These are phyloP conservation scores for Tetrahymena elliotti DNA, from an alignment of 73 alveolate genomes.

Conservation along the genomic window DNA sequence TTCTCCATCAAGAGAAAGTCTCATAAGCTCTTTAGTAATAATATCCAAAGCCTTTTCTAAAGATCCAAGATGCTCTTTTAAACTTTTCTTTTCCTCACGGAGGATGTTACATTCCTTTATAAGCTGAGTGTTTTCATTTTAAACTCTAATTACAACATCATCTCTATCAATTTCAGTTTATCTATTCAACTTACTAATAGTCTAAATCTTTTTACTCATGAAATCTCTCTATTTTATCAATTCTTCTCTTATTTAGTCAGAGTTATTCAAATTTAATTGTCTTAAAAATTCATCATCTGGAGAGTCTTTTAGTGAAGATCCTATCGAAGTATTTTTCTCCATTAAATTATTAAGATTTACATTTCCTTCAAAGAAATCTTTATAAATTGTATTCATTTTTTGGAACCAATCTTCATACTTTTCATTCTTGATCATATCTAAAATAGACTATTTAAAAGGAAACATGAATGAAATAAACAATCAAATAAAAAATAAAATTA, in stretches of 20 bases:
- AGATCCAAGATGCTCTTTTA: not conserved
- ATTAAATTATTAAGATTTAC: constrained; percentile 6
- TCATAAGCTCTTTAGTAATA: not conserved
- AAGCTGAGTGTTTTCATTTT: constrained; percentile 23
- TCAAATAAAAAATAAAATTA: not conserved
- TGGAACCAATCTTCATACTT: not conserved
- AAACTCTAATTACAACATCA: constrained; percentile 9
- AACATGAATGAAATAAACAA: not conserved
- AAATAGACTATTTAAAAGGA: not conserved
- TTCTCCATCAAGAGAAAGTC: not conserved
- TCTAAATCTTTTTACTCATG: constrained; percentile 21
- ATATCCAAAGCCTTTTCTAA: not conserved
- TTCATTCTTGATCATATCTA: not conserved
- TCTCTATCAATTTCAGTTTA: constrained; percentile 19
- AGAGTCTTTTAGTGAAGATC: not conserved
- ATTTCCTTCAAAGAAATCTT: not conserved
- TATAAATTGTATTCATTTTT: not conserved
- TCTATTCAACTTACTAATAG: constrained; percentile 13
- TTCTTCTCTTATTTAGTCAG: constrained; percentile 21
- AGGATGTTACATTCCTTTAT: constrained; percentile 19
- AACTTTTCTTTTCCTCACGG: constrained; percentile 11
- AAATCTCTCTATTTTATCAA: constrained; percentile 31
- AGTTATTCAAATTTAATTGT: not conserved
- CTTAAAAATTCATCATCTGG: not conserved
- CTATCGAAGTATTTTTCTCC: constrained; percentile 21